Evolutionary conservation across 1,284 basidiomycete genomes (phyloP), one percentile per base, ranked within the genome.

Genomic region (Trichosporon sp.): DNA sequence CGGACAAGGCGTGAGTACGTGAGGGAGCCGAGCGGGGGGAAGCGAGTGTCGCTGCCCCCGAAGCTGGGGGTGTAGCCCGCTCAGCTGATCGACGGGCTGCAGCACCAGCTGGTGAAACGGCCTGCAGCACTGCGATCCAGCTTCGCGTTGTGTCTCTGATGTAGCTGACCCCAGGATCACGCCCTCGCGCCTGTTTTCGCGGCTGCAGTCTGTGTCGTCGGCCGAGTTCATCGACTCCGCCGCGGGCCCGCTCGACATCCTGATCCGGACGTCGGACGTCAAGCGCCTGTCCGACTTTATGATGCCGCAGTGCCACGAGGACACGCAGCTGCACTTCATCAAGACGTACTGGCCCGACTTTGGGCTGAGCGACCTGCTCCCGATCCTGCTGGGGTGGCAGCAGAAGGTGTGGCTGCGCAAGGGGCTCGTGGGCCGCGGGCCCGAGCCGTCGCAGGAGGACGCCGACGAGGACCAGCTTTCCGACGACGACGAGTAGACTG

Each of bases 311-410:
- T 56, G 60, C 13, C 42, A 62, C 73, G 90, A 93, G 75, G 83
- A 91, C 73, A 92, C 93, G 0, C 93, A 95, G 74, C 84, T 99
- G n/a, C 93, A 98, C 79, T 96, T 98, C 81, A 88, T 90, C n/a
- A 84, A 89, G 35, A 89, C 89, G 0, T 96, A 91, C 80, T 99
- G 97, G 97, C 97, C 97, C 0, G 90, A 95, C 69, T 98, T 98
- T 79, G 93, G 95, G 2, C 80, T 98, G 5, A 86, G 88, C 66
- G 92, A 99, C 75, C 89, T 97, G 78, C 82, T 95, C 25, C 92
- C 92, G 1, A 90, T 97, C 69, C 80, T 98, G 18, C 85, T 98
- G 21, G 89, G 91, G 64, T 98, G 91, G 83, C 95, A 97, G 81
- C 87, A 89, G 58, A 90, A 90, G 77, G 81, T 86, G n/a, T 92